phyloP scores from a whole-genome alignment of 2,329 filamentous ascomycete genomes.

The Neopestalotiopsis rosae region DNA sequence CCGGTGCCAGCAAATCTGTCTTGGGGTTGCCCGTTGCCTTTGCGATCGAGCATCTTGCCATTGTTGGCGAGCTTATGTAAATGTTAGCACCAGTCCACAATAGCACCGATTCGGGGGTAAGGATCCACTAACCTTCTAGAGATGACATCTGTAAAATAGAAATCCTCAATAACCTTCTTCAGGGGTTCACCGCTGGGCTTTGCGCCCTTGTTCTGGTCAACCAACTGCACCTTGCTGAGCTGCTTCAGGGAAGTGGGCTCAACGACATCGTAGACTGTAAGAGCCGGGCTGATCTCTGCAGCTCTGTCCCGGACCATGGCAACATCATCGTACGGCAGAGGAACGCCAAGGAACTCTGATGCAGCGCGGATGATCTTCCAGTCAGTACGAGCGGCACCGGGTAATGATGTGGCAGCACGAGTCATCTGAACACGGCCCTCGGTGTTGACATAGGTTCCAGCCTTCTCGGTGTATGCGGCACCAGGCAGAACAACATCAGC shows the following conservation, averaged over 20 bases:
- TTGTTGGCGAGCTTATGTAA: constrained; percentile 83
- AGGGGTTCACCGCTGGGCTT: constrained; percentile 76
- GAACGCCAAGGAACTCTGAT: constrained; percentile 86
- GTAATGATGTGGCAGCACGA: constrained; percentile 84
- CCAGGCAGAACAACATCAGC: constrained; percentile 94
- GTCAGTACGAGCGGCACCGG: constrained; percentile 90
- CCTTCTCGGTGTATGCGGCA: constrained; percentile 96
- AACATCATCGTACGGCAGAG: constrained; percentile 92
- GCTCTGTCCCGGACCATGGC: constrained; percentile 89
- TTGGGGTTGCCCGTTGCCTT: constrained; percentile 82
- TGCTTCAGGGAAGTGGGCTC: constrained; percentile 77
- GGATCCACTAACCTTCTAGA: constrained; percentile 78
- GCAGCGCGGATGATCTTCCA: constrained; percentile 98
- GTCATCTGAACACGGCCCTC: constrained; percentile 96
- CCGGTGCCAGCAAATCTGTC: constrained; percentile 80
- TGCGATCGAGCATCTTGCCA: constrained; percentile 95
- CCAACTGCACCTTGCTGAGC: constrained; percentile 91
- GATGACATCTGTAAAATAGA: constrained; percentile 98
- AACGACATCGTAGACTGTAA: constrained; percentile 88
- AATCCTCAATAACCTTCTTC: constrained; percentile 89
- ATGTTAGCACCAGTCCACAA: constrained; percentile 20
- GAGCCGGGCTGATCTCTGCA: constrained; percentile 89
- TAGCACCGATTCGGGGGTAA: constrained; percentile 22
- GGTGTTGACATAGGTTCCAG: constrained; percentile 95
- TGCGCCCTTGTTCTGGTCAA: constrained; percentile 92